Evolutionary conservation across 2,329 filamentous ascomycete species (phyloP).

Genomic region (Dryadomyces quercus-mongolicae): DNA sequence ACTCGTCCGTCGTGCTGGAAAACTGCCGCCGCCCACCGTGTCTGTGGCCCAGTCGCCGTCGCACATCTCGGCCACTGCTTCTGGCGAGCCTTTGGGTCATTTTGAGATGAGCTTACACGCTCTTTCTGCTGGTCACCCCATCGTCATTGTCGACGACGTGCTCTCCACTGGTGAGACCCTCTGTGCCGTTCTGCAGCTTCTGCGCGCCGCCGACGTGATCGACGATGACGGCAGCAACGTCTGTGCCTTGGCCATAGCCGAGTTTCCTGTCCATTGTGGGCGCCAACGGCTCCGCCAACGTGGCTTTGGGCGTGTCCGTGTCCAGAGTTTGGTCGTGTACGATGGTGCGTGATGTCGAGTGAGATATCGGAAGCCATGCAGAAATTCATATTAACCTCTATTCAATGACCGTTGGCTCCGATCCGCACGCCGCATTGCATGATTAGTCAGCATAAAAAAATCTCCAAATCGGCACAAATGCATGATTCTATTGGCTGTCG

Average conservation of each 20-base stretch:
- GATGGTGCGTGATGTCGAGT: conserved; percentile 19
- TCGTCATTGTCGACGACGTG: conserved; percentile 50
- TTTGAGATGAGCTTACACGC: conserved; percentile 38
- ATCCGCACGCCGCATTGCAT: too few relatives aligned
- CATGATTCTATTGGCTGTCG: too few relatives aligned
- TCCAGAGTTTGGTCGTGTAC: conserved; percentile 44
- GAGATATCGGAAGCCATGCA: too few relatives aligned
- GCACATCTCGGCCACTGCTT: conserved; percentile 13
- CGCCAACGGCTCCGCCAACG: conserved; percentile 28
- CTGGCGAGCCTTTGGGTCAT: conserved; percentile 21
- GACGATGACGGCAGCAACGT: not conserved
- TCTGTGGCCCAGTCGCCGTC: conserved; percentile 32
- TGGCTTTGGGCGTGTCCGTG: conserved; percentile 35
- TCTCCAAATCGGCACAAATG: too few relatives aligned
- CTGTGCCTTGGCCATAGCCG: conserved; percentile 29
- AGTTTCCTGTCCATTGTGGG: conserved; percentile 44
- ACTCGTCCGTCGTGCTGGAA: conserved; percentile 42
- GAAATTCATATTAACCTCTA: too few relatives aligned
- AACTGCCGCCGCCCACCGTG: conserved; percentile 44
- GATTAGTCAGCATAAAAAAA: too few relatives aligned
- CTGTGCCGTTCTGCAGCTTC: conserved; percentile 35
- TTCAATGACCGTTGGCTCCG: too few relatives aligned
- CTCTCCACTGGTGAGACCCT: conserved; percentile 44
- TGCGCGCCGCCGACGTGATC: conserved; percentile 30
- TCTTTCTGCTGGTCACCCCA: conserved; percentile 24